Percentiles rank a stretch among this genome's conserved stretches.
Conservation (phyloP, 192 early-diverging fungal species). For the Haplosporangium gracile region DNA sequence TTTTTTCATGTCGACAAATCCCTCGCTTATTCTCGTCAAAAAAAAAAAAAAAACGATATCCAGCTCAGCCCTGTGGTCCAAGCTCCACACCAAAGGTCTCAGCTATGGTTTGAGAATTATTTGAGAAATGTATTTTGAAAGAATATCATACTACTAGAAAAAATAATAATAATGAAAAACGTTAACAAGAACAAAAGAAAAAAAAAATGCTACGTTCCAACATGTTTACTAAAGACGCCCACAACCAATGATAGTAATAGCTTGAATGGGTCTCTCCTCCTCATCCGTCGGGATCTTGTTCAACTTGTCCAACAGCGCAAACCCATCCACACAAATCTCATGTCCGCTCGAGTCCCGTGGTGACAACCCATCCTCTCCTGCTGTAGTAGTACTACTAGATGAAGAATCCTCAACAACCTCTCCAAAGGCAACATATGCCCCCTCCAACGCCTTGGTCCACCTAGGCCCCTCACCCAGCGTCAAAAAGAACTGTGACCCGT, state of each 20-base stretch:
- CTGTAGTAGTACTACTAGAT: not conserved
- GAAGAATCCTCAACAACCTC: constrained; percentile 22
- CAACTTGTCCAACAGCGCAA: constrained; percentile 48
- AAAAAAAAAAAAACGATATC: no score
- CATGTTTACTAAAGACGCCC: constrained; percentile 15
- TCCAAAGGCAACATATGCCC: constrained; percentile 49
- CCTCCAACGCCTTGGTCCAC: constrained; percentile 47
- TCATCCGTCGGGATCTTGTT: constrained; percentile 51
- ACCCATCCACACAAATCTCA: constrained; percentile 23
- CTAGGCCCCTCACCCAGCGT: constrained; percentile 39
- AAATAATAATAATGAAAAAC: no score
- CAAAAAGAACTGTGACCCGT: constrained; percentile 55
- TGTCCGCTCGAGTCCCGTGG: not conserved
- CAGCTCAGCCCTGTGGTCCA: no score
- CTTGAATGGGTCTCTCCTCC: constrained; percentile 41
- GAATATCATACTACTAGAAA: no score
- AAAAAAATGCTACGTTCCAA: no score
- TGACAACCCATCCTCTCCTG: not conserved
- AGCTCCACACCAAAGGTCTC: no score
- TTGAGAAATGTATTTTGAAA: no score
- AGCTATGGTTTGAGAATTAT: no score
- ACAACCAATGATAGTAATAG: constrained; percentile 48
- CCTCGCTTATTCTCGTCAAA: no score
- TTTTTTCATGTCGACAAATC: no score
- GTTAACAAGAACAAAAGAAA: no score